These are phyloP conservation scores for Apophysomyces sp. DNA, from an alignment of 371 early-diverging fungal species.

Conservation along the genomic window DNA sequence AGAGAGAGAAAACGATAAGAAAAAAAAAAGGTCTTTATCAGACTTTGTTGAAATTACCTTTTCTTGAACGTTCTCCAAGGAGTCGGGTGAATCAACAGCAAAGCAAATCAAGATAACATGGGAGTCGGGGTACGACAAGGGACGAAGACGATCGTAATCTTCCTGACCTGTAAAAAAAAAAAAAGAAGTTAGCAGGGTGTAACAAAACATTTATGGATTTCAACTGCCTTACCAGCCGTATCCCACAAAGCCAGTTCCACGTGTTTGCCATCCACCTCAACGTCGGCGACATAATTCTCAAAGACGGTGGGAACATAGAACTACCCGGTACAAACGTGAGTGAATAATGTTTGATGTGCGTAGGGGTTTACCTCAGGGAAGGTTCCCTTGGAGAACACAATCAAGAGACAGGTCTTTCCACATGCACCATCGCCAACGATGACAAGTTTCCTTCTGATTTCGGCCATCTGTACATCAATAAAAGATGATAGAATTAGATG, in stretches of 20 bases:
- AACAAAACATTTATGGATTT: not conserved
- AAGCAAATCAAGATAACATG: conserved; percentile 97
- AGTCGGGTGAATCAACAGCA: conserved; percentile 91
- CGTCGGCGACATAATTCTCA: conserved; percentile 95
- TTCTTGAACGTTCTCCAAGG: conserved; percentile 91
- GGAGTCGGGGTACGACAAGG: conserved; percentile 96
- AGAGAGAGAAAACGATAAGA: not conserved
- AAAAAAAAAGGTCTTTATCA: not conserved
- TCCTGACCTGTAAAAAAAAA: conserved; percentile 72
- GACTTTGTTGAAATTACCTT: conserved; percentile 50
- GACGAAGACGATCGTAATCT: conserved; percentile 94
- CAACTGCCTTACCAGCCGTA: conserved; percentile 81
- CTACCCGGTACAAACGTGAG: conserved; percentile 23
- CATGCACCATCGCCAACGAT: conserved; percentile 97
- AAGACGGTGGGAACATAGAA: conserved; percentile 94
- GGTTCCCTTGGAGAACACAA: conserved; percentile 86
- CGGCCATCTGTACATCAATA: conserved; percentile 58
- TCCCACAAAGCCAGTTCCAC: conserved; percentile 98
- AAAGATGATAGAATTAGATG: not conserved
- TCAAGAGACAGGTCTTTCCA: conserved; percentile 95
- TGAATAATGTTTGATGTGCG: not conserved
- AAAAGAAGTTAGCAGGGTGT: conserved; percentile 5
- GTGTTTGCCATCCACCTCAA: conserved; percentile 88
- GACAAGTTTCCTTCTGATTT: conserved; percentile 92
- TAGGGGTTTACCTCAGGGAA: conserved; percentile 80